A percentile compares a stretch with the other conserved stretches of the same genome.
Evolutionary conservation across 495 filamentous ascomycete species (phyloP).

Genomic region (Hypomontagnella submonticulosa): DNA sequence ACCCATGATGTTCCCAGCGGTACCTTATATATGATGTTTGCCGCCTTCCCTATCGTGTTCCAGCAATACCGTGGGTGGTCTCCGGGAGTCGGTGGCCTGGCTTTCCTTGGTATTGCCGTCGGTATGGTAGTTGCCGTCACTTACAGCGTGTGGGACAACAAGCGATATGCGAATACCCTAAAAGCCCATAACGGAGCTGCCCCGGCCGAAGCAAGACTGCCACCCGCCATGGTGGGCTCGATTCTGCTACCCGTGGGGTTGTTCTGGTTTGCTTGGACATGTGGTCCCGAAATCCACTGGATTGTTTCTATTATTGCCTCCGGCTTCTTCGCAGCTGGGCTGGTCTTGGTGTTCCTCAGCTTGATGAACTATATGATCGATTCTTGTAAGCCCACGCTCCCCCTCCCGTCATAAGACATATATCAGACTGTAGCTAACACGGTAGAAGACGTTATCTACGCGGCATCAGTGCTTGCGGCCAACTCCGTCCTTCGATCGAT

Average conservation of each 20-base stretch:
- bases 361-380: slow-evolving; percentile 87
- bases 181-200: slow-evolving; percentile 64
- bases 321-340: slow-evolving; percentile 59
- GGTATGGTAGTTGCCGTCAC: slow-evolving; percentile 76
- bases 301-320: slow-evolving; percentile 60
- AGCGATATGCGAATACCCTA: slow-evolving; percentile 64
- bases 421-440: slow-evolving; percentile 27
- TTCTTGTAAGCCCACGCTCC: slow-evolving; percentile 57
- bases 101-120: slow-evolving; percentile 82
- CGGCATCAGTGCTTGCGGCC: slow-evolving; percentile 81
- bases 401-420: too few relatives aligned
- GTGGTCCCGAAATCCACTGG: slow-evolving; percentile 61
- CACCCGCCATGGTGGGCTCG: slow-evolving; percentile 74
- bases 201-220: slow-evolving; percentile 83
- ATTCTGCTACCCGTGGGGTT: slow-evolving; percentile 63
- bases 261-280: slow-evolving; percentile 74
- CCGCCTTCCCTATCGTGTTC: slow-evolving; percentile 88
- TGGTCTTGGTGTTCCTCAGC: slow-evolving; percentile 72
- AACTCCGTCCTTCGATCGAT: slow-evolving; percentile 72
- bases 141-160: slow-evolving; percentile 75
- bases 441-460: slow-evolving; percentile 72
- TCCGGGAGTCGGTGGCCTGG: slow-evolving; percentile 77
- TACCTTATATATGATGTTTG: slow-evolving; percentile 90
- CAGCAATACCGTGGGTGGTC: slow-evolving; percentile 73
- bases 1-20: slow-evolving; percentile 54